These are phyloP conservation scores for Yamadazyma akitaensis DNA, from an alignment of 805 yeast genomes.

Conservation along the genomic window DNA sequence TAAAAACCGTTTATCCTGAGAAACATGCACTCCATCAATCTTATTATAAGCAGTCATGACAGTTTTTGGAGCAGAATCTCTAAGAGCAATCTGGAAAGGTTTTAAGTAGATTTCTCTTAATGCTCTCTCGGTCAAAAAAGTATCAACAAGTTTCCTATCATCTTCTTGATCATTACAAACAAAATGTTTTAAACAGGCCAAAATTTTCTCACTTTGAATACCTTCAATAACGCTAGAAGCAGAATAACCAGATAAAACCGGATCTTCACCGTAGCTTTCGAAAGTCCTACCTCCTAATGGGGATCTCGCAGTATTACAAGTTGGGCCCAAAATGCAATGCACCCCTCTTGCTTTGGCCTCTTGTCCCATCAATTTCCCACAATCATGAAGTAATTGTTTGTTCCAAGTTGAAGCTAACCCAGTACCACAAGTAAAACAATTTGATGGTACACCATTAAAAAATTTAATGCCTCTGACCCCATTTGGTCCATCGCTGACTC, in stretches of 20 bases:
- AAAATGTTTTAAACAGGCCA: constrained; percentile 60
- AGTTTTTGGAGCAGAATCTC: constrained; percentile 49
- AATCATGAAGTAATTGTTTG: constrained; percentile 44
- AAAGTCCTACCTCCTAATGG: constrained; percentile 64
- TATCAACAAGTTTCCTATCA: constrained; percentile 46
- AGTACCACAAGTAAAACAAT: constrained; percentile 61
- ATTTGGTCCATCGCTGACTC: constrained; percentile 60
- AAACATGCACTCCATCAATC: constrained; percentile 58
- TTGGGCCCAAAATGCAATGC: constrained; percentile 37
- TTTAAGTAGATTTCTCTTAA: constrained; percentile 61
- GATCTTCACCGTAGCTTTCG: constrained; percentile 63
- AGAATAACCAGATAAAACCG: constrained; percentile 43
- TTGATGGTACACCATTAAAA: constrained; percentile 50
- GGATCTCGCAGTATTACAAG: constrained; percentile 51
- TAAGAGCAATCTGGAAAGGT: constrained; percentile 60
- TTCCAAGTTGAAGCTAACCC: constrained; percentile 57
- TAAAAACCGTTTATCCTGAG: constrained; percentile 43
- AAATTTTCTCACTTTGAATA: constrained; percentile 48
- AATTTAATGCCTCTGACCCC: constrained; percentile 60
- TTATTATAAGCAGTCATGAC: constrained; percentile 65
- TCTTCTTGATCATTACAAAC: constrained; percentile 64
- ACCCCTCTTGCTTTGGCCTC: constrained; percentile 56
- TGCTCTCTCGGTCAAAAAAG: constrained; percentile 56
- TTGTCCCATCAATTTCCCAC: constrained; percentile 51
- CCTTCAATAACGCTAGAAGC: constrained; percentile 54